Percentiles rank a stretch among this genome's conserved stretches.
phyloP scores from a whole-genome alignment of 2,329 filamentous ascomycete genomes.

The Didymella arachidicola region DNA sequence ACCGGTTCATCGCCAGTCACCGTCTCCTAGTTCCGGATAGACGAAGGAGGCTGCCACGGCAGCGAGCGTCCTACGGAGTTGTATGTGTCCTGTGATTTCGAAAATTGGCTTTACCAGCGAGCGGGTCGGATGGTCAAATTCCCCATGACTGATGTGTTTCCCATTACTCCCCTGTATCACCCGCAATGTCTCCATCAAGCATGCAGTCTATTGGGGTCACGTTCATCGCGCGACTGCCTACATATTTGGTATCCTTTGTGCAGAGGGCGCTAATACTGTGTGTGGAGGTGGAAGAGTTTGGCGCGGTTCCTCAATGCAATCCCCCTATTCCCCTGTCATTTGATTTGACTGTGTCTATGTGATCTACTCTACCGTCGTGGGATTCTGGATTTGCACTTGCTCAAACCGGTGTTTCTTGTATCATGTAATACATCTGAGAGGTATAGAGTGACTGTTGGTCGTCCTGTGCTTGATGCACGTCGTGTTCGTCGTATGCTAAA shows the following conservation, averaged over 20 bases:
- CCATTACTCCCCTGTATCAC: constrained; percentile 41
- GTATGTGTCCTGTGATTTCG: constrained; percentile 50
- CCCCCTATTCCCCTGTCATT: constrained; percentile 46
- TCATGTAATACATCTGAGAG: neutral
- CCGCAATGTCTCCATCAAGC: constrained; percentile 36
- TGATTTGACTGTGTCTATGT: constrained; percentile 40
- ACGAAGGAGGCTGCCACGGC: constrained; percentile 44
- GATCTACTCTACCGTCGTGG: constrained; percentile 32
- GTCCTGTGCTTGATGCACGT: neutral
- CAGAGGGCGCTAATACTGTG: constrained; percentile 29
- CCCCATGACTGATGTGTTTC: constrained; percentile 53
- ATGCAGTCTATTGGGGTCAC: constrained; percentile 32
- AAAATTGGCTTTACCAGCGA: constrained; percentile 53
- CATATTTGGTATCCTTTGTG: constrained; percentile 38
- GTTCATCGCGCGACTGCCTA: constrained; percentile 27
- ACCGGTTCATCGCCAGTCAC: constrained; percentile 46
- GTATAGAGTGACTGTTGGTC: neutral
- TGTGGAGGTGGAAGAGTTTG: constrained; percentile 32
- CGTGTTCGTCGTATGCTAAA: neutral
- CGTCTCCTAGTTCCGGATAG: constrained; percentile 45
- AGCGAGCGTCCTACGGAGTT: constrained; percentile 51
- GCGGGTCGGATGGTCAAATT: constrained; percentile 51
- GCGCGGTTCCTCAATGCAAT: constrained; percentile 44
- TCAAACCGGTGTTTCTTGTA: neutral
- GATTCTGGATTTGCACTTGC: neutral